Conservation (phyloP, 2,329 filamentous ascomycete genomes). For the Hypoxylon sp. region DNA sequence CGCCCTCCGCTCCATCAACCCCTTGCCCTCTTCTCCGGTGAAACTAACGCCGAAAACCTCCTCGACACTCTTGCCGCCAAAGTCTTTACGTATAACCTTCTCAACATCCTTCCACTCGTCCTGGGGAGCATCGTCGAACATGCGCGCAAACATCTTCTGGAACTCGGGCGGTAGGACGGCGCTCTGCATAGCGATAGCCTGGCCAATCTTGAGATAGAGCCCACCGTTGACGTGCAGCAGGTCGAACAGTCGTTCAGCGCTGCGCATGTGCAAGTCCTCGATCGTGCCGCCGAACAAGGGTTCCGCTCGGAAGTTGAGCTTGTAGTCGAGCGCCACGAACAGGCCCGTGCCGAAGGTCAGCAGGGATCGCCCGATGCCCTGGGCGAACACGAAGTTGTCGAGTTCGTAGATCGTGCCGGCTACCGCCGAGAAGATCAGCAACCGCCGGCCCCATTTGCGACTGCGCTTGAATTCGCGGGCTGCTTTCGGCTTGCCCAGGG, state of each 20-base stretch:
- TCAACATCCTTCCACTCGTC: constrained; percentile 88
- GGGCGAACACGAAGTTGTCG: constrained; percentile 81
- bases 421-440: constrained; percentile 68
- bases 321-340: constrained; percentile 89
- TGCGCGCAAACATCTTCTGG: constrained; percentile 91
- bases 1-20: constrained; percentile 68
- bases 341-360: constrained; percentile 84
- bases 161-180: constrained; percentile 93
- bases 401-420: constrained; percentile 70
- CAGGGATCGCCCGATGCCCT: constrained; percentile 78
- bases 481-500: constrained; percentile 75
- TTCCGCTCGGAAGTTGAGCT: constrained; percentile 88
- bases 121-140: constrained; percentile 98
- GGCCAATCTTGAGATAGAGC: constrained; percentile 95
- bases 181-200: constrained; percentile 98
- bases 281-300: constrained; percentile 79
- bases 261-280: constrained; percentile 81
- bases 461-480: constrained; percentile 76
- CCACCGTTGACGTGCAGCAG: constrained; percentile 88
- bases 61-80: constrained; percentile 81
- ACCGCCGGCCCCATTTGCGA: constrained; percentile 78
- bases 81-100: constrained; percentile 86
- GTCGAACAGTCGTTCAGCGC: constrained; percentile 82
- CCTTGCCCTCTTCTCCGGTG: constrained; percentile 71
- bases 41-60: constrained; percentile 95